Evolutionary conservation across 2,329 filamentous ascomycete species (phyloP), one percentile per base, ranked within the genome.

Genomic region (Diaporthe vexans): DNA sequence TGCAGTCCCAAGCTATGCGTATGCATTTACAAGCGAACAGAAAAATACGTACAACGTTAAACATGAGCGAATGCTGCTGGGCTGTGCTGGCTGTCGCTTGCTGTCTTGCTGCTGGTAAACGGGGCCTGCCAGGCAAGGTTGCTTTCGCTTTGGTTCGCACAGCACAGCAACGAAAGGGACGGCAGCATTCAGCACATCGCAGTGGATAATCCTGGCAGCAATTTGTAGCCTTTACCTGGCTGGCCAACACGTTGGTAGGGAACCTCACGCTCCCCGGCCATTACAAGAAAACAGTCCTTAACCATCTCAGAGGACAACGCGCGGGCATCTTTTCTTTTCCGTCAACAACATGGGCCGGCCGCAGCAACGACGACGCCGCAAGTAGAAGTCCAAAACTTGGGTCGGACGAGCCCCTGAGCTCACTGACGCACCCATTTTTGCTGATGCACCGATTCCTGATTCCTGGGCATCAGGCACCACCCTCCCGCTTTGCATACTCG

Each of bases 401-500:
- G 24, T 46, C 29, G 46, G 13, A 21, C 54, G 17, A 35, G 19
- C 29, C 24, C 17, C 8, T 67, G 19, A 35, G 29, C 35, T 29
- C 21, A 8, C 11, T 46, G 48, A 13, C 19, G 52, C 37, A 54
- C 46, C 61, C 63, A 26, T 37, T 6, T 6, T 40, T 29, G 33
- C 46, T 5, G 19, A 35, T 26, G 10, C 70, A 15, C 4, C 10
- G n/a, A 48, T 19, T 19, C 40, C 40, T 43, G 40, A 40, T 13
- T 13, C 37, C 37, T 40, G 29, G 3, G 21, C 86, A 78, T 86
- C 78, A 92, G 76, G 90, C 89, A 76, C 89, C 89, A 43, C 90
- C 90, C 83, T 91, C 90, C 40, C 90, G 85, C 83, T 91, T 91
- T 74, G 90, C 89, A 78, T 91, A 91, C 80, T 91, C 90, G 1